Conservation (phyloP, 805 yeast genomes). For the Zygotorulaspora florentina region DNA sequence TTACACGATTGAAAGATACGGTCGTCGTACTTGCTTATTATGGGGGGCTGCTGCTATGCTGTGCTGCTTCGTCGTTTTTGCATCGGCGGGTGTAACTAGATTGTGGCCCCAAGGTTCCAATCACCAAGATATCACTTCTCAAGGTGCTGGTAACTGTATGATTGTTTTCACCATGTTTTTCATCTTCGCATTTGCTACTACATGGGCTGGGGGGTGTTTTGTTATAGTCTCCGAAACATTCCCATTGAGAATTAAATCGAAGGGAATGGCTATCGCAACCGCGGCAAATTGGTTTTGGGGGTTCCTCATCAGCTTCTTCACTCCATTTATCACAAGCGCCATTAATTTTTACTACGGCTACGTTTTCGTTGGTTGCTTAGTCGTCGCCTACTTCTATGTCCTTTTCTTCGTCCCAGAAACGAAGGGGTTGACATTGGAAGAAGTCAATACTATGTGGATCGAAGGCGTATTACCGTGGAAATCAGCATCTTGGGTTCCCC, state of each 20-base stretch:
- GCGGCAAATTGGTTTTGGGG: conserved; percentile 67
- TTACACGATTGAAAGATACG: conserved; percentile 50
- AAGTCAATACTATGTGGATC: conserved; percentile 61
- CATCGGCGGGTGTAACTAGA: conserved; percentile 57
- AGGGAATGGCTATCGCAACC: conserved; percentile 54
- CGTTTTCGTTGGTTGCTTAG: conserved; percentile 52
- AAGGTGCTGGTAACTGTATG: conserved; percentile 65
- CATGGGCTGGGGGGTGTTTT: conserved; percentile 72
- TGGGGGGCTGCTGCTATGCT: conserved; percentile 49
- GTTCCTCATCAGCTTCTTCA: conserved; percentile 62
- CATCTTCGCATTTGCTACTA: conserved; percentile 68
- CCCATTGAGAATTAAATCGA: conserved; percentile 64
- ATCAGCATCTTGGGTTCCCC: conserved; percentile 48
- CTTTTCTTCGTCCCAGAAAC: conserved; percentile 71
- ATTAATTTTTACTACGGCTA: conserved; percentile 70
- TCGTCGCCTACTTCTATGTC: conserved; percentile 55
- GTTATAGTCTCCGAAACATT: conserved; percentile 64
- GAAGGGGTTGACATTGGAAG: conserved; percentile 73
- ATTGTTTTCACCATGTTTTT: conserved; percentile 65
- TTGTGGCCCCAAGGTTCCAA: conserved; percentile 42
- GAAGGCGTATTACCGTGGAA: conserved; percentile 40
- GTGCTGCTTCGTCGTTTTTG: conserved; percentile 45
- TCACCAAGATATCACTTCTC: conserved; percentile 35
- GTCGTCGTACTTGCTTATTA: conserved; percentile 47
- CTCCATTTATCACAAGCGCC: conserved; percentile 62